Percentiles rank a stretch among this genome's conserved stretches.
Conservation (phyloP, 768 basidiomycete species). For the Omphalotus guepiniiformis region DNA sequence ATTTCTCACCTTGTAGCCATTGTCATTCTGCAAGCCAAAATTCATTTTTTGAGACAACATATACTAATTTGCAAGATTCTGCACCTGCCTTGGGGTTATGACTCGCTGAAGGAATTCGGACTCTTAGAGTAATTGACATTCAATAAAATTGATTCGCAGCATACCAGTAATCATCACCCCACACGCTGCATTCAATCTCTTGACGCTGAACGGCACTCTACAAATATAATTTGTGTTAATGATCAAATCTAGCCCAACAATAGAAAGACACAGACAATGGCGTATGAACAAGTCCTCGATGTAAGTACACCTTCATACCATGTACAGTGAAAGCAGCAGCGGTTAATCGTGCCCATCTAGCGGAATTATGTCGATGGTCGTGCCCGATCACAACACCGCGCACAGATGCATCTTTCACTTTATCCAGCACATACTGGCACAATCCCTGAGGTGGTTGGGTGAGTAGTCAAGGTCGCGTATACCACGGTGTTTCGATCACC, state of each 20-base stretch:
- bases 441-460: slow-evolving; percentile 50
- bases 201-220: slow-evolving; percentile 80
- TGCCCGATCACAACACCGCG: slow-evolving; percentile 82
- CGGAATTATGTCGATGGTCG: slow-evolving; percentile 81
- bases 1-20: slow-evolving; percentile 72
- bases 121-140: background rate
- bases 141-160: slow-evolving; percentile 11
- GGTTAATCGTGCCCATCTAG: slow-evolving; percentile 71
- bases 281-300: slow-evolving; percentile 71
- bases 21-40: slow-evolving; percentile 57
- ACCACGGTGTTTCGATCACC: slow-evolving; percentile 29
- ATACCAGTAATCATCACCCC: slow-evolving; percentile 90
- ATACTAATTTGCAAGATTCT: background rate
- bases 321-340: slow-evolving; percentile 64
- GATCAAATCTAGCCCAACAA: background rate
- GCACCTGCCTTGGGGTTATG: slow-evolving; percentile 78
- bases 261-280: slow-evolving; percentile 51
- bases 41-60: background rate
- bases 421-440: slow-evolving; percentile 60
- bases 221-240: background rate
- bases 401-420: slow-evolving; percentile 45
- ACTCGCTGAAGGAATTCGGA: slow-evolving; percentile 44
- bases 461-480: background rate
- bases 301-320: slow-evolving; percentile 66
- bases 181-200: slow-evolving; percentile 61